Evolutionary conservation across 805 yeast species (phyloP), one percentile per base, ranked within the genome.

Genomic region (Brettanomyces naardenensis): DNA sequence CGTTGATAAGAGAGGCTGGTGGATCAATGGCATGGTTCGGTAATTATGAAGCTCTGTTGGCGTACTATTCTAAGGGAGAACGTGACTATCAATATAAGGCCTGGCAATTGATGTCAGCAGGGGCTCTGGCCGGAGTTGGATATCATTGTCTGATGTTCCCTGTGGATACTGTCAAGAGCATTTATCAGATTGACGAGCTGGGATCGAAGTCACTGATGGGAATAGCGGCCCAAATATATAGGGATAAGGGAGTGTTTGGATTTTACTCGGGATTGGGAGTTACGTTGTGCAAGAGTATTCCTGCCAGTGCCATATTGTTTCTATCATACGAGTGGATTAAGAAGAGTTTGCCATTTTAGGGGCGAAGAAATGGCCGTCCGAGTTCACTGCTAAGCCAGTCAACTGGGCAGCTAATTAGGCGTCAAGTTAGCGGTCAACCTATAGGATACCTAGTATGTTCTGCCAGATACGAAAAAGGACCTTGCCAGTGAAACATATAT

Each of bases 11-110:
- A 49, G 97, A 89, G 55, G 71, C 85, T 28, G 80, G 88, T 21
- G 97, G 97, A 6, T 84, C 95, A 2, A 85, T 95, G 4, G 79
- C 90, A 2, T 89, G 97, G 97, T 89, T 89, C 62, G 90, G 95
- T 0, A 75, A 92, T 14, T 88, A 88, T 56, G 95, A 88, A 54
- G 61, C 69, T 32, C 61, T 71, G 6, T 56, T 64, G 17, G 49
- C 49, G 1, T 45, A 51, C n/a, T 62, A 74, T 44, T 38, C 54
- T 29, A 31, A 49, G 22, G 37, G 41, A 36, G 49, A 41, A 33
- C 43, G 38, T 37, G 54, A 44, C 44, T 46, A 53, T 48, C 37
- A 58, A 51, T 32, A 51, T 50, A 38, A 55, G 53, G 67, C 74
- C 3, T 52, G 70, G 45, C 85, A 83, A 48, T 57, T 80, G 17